Evolutionary conservation across 192 early-diverging fungal genomes (phyloP), one percentile per base, ranked within the genome.

Genomic region (Coemansia sp.): DNA sequence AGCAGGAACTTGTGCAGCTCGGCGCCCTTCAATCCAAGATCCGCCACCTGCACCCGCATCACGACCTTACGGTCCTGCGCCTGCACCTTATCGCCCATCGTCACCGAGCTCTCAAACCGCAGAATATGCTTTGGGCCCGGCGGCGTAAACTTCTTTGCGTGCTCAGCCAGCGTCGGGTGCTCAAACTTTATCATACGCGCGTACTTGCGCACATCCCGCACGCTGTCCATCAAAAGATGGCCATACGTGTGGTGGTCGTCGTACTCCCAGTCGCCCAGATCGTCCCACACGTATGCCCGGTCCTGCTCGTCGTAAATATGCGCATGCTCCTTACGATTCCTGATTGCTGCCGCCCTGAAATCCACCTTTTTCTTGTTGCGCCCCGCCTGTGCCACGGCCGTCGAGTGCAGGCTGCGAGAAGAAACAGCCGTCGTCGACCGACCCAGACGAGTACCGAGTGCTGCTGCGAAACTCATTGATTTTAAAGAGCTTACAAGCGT

Each of bases 1-100:
- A 75, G 39, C 30, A 75, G n/a, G 28, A 75, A 68, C 57, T 75
- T 75, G 65, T 50, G 72, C 44, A 68, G 49, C 50, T 59, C 64
- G 2, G 53, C 44, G 2, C 49, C 61, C 39, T 50, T 55, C 17
- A 75, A 50, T 14, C 72, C 72, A 19, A 75, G 56, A 30, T 64
- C 19, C 3, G 56, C 28, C 38, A 75, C 72, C 24, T 53, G 52
- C 7, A 68, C 56, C 11, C 60, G 60, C 22, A 75, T 38, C 36
- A 64, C 32, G 28, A 68, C 72, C 50, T 68, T 75, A 23, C 66
- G 60, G 50, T 75, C 72, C 28, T 64, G 35, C 0, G 72, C 52
- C 33, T 50, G 53, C 34, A 41, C 29, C 56, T 64, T 68, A 26
- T 68, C 66, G 9, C 72, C 72, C 48, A 64, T 58, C 9, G 64